Evolutionary conservation across 2,329 filamentous ascomycete species (phyloP), one percentile per base, ranked within the genome.

Genomic region (Aspergillus tanneri): DNA sequence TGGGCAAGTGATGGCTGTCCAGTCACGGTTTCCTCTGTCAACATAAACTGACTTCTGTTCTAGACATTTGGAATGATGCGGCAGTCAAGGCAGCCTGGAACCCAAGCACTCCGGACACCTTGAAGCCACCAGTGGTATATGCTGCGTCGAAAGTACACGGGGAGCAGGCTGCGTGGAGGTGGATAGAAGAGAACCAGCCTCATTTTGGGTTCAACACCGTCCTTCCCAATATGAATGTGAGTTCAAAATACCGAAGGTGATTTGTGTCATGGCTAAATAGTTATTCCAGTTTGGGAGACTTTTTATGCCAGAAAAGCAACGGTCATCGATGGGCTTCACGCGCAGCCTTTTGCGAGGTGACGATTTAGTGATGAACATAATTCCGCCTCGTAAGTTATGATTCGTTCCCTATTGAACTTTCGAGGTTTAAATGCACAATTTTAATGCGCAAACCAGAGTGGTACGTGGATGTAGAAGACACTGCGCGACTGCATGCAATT

Each of bases 401-500:
- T n/a, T n/a, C n/a, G n/a, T n/a, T n/a, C 30, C 27, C 4, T 6
- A n/a, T 30, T 30, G 5, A 22, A 16, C 9, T 71, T 73, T 21
- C 71, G 74, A 0, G 25, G 43, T 2, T 78, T 78, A 51, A 65
- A 68, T 11, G 10, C 63, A 73, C 22, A 73, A 74, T 43, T 54
- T 66, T 11, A 43, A 38, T 48, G 6, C 8, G 12, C 21, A 25
- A 30, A 8, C 27, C 8, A 80, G 73, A 68, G 59, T 69, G 74
- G 60, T 73, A 63, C 56, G 64, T 79, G 19, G 67, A 79, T 53
- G 72, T 78, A 0, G 64, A 74, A 9, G 79, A 83, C 43, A 58
- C 59, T 3, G 80, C 77, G 0, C 65, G 74, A 0, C 60, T 84
- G 0, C 80, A 83, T 32, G 68, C 83, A 2, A 74, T 77, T 2